Evolutionary conservation across 2,329 filamentous ascomycete species (phyloP).

Genomic region (Fusarium odoratissimum): DNA sequence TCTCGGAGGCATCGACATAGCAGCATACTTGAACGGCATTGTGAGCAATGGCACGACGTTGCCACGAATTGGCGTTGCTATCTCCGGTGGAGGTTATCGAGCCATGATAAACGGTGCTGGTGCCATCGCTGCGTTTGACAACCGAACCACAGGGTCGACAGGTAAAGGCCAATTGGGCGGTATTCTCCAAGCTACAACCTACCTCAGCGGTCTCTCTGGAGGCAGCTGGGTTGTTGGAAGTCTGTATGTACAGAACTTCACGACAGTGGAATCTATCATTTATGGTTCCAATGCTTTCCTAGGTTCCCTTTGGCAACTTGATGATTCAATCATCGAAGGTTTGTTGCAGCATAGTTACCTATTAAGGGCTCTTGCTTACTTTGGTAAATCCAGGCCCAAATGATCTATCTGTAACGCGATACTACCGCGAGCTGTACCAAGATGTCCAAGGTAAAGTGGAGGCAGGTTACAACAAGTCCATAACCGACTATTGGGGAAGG

Average conservation of each 20-base stretch:
- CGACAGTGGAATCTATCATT: constrained; percentile 63
- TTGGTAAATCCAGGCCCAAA: constrained; percentile 16
- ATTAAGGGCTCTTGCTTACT: no score
- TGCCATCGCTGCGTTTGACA: constrained; percentile 78
- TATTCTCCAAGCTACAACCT: constrained; percentile 79
- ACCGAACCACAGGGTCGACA: constrained; percentile 70
- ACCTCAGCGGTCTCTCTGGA: constrained; percentile 78
- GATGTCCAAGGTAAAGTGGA: constrained; percentile 70
- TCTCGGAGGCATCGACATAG: constrained; percentile 77
- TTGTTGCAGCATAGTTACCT: no score
- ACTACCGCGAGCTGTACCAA: constrained; percentile 70
- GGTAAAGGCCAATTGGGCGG: constrained; percentile 67
- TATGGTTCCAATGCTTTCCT: constrained; percentile 8
- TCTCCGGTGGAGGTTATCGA: constrained; percentile 83
- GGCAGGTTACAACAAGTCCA: constrained; percentile 70
- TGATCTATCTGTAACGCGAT: constrained; percentile 48
- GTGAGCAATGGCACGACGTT: constrained; percentile 68
- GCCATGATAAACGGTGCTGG: constrained; percentile 83
- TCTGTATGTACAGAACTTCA: constrained; percentile 81
- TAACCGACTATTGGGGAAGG: constrained; percentile 87
- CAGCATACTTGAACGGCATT: constrained; percentile 72
- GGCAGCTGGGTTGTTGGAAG: constrained; percentile 83
- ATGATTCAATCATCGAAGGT: background rate
- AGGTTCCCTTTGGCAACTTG: background rate
- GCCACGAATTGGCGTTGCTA: constrained; percentile 73